Conservation (phyloP, 2,329 filamentous ascomycete genomes). For the Davidsoniella neocaledoniae region DNA sequence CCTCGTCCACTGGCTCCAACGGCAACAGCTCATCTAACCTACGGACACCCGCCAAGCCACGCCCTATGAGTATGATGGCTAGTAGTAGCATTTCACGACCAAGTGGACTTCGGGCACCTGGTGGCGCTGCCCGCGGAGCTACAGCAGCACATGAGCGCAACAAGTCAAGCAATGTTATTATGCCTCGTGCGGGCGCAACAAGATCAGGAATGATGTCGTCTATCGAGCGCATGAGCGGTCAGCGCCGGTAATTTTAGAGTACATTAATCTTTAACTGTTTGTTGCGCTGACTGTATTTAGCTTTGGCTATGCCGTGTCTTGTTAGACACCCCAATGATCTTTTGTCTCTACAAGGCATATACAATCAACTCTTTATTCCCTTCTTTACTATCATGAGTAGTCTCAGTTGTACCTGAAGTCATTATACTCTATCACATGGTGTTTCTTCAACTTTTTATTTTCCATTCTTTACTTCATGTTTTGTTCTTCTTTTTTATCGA, state of each 20-base stretch:
- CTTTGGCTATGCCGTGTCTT: neutral
- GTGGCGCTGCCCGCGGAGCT: slow-evolving; percentile 21
- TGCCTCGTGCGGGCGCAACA: slow-evolving; percentile 30
- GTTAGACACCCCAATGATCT: neutral
- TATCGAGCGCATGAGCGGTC: slow-evolving; percentile 72
- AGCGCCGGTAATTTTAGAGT: slow-evolving; percentile 26
- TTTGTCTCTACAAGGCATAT: neutral
- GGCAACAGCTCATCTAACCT: slow-evolving; percentile 8
- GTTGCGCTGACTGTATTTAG: neutral
- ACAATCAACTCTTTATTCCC: neutral
- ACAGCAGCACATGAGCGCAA: slow-evolving; percentile 26
- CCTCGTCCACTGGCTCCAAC: slow-evolving; percentile 10
- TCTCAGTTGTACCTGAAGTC: neutral
- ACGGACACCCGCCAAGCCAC: slow-evolving; percentile 21
- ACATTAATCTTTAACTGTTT: neutral
- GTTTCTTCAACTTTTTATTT: neutral
- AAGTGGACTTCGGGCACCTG: slow-evolving; percentile 46
- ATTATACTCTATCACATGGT: neutral
- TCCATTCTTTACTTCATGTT: neutral
- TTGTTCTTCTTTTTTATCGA: neutral
- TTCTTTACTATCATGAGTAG: neutral
- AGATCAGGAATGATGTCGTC: slow-evolving; percentile 66
- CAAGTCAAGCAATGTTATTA: slow-evolving; percentile 27
- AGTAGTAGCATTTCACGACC: slow-evolving; percentile 37
- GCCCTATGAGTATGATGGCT: slow-evolving; percentile 26